Base-by-base conservation (phyloP, 495 filamentous ascomycete species). In the Neurospora africana region DNA sequence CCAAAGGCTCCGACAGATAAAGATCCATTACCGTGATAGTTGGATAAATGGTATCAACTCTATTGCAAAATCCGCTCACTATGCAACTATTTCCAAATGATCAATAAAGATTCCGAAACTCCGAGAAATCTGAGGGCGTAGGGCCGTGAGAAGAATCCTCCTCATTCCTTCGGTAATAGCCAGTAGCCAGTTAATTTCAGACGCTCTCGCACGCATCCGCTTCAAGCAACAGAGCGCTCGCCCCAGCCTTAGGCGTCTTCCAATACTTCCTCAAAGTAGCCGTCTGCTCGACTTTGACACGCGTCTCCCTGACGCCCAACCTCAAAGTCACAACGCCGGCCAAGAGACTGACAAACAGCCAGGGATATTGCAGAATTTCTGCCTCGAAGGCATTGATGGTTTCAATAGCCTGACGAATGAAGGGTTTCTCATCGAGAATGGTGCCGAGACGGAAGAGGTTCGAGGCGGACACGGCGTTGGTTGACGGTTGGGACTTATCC, bases 301-400 rank as follows among this genome's bases (percentile, higher is more conserved):
- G 53, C 7, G 53, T 33, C 40, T 47, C 67, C 71, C 68, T 74
- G 0, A 83, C 81, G 8, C 86, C 86, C n/a, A 97, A 78, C 69
- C 89, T 84, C 27, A 83, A 83, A 4, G 87, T 89, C 9, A 97
- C 90, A 8, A 98, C 89, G 3, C 87, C 87, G 30, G 89, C 87
- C 80, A 98, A 83, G 74, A 98, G 83, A 13, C 92, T 90, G 0
- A 90, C 87, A 78, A 95, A 98, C 11, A 97, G 83, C 84, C 92
- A 94, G 0, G 95, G 95, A 75, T 98, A 93, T 76, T 98, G 93
- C 75, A 97, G 82, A 70, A 97, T 89, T 80, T 98, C 95, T 0
- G 92, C 89, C 69, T 95, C 91, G 74, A 99, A 99, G 0, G 94
- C 92, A 36, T 85, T 86, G 71, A 91, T 88, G 4, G 93, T 98